Conservation (phyloP, 768 basidiomycete species). For the Agaricus bisporus region DNA sequence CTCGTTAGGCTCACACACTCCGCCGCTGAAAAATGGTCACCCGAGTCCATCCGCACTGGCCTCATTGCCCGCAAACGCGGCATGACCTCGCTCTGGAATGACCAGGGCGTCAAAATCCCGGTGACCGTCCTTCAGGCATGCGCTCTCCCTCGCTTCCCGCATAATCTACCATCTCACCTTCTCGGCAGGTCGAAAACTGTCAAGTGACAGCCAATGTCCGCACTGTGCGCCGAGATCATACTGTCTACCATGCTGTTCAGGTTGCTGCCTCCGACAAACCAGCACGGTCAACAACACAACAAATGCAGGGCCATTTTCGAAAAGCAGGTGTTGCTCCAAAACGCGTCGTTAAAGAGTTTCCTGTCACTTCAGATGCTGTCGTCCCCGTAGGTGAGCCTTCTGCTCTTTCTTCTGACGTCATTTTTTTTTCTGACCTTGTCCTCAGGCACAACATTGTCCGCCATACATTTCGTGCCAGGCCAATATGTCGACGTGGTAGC, state of each 20-base stretch:
- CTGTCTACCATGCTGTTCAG: slow-evolving; percentile 88
- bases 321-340: slow-evolving; percentile 82
- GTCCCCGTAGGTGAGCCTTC: slow-evolving; percentile 72
- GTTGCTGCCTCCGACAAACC: slow-evolving; percentile 79
- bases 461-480: slow-evolving; percentile 94
- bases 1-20: slow-evolving; percentile 37
- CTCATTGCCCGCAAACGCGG: slow-evolving; percentile 93
- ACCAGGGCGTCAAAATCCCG: slow-evolving; percentile 80
- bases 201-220: slow-evolving; percentile 81
- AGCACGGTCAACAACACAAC: slow-evolving; percentile 63
- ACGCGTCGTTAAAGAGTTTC: slow-evolving; percentile 80
- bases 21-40: slow-evolving; percentile 68
- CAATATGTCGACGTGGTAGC: slow-evolving; percentile 92
- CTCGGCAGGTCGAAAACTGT: slow-evolving; percentile 70
- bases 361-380: slow-evolving; percentile 84
- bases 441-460: slow-evolving; percentile 81
- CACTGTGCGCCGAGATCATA: slow-evolving; percentile 55
- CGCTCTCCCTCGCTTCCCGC: slow-evolving; percentile 6
- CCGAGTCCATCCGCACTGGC: slow-evolving; percentile 83
- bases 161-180: not conserved
- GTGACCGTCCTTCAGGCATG: slow-evolving; percentile 92
- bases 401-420: not conserved
- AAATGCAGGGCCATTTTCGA: slow-evolving; percentile 86
- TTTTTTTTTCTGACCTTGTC: not conserved
- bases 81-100: slow-evolving; percentile 92